phyloP scores from a whole-genome alignment of 768 basidiomycete genomes.

The Boletus edulis region DNA sequence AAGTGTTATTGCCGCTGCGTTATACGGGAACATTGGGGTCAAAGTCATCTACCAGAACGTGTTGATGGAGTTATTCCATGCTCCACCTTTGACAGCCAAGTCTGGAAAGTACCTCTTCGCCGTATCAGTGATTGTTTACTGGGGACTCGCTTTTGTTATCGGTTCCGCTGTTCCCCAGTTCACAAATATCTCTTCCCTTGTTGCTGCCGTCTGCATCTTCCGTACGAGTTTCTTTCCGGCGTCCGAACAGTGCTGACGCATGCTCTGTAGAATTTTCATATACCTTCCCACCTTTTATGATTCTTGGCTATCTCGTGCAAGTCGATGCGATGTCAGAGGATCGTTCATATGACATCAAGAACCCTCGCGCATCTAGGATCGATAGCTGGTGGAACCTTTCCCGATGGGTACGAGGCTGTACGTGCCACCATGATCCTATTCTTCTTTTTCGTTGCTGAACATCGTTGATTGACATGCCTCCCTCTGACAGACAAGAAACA shows the following conservation, averaged over 20 bases:
- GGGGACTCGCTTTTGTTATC: conserved; percentile 46
- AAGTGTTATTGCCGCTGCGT: conserved; percentile 57
- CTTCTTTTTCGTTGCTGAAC: no score
- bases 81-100: conserved; percentile 46
- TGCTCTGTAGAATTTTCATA: conserved; percentile 34
- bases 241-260: conserved; percentile 36
- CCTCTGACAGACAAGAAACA: conserved; percentile 16
- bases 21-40: conserved; percentile 64
- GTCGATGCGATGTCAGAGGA: conserved; percentile 24
- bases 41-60: conserved; percentile 58
- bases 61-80: conserved; percentile 48
- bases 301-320: conserved; percentile 32
- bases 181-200: conserved; percentile 49
- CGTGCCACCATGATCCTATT: not conserved
- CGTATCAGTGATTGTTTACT: conserved; percentile 21
- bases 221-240: conserved; percentile 32
- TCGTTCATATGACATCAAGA: conserved; percentile 24
- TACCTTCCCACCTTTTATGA: conserved; percentile 39
- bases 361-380: conserved; percentile 24
- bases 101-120: conserved; percentile 31
- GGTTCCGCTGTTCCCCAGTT: conserved; percentile 61
- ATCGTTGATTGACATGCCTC: conserved; percentile 1
- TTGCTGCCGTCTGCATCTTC: conserved; percentile 61
- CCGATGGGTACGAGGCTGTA: conserved; percentile 31
- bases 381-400: conserved; percentile 30